Evolutionary conservation across 2,329 filamentous ascomycete species (phyloP).

Genomic region (Amesomyces nigricolor): DNA sequence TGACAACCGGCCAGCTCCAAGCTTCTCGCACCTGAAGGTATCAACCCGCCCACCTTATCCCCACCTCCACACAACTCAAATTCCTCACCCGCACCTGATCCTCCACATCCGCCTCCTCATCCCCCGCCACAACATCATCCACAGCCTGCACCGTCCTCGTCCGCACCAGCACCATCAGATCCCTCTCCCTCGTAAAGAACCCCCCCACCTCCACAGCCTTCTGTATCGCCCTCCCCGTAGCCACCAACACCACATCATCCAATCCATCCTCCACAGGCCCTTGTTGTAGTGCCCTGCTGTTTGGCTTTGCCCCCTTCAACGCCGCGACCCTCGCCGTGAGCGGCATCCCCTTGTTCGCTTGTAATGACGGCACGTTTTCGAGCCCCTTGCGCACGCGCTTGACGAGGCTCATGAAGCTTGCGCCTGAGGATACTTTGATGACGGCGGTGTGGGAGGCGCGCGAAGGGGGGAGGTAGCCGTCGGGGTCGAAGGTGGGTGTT

Average conservation of each 20-base stretch:
- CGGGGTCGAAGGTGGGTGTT: conserved; percentile 15
- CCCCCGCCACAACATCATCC: conserved; percentile 53
- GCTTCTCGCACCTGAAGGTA: too few species aligned
- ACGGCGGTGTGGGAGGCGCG: conserved; percentile 30
- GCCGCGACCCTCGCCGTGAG: conserved; percentile 41
- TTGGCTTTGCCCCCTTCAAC: conserved; percentile 23
- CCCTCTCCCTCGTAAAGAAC: conserved; percentile 58
- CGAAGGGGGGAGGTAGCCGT: conserved; percentile 23
- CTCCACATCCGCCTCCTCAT: conserved; percentile 26
- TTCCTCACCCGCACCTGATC: conserved; percentile 37
- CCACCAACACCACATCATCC: conserved; percentile 51
- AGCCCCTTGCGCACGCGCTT: conserved; percentile 61
- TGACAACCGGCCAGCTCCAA: too few species aligned
- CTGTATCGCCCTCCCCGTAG: conserved; percentile 61
- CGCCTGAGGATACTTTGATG: conserved; percentile 60
- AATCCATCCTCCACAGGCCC: conserved; percentile 35
- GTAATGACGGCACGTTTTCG: conserved; percentile 46
- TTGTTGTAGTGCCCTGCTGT: conserved; percentile 26
- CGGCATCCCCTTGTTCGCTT: conserved; percentile 40
- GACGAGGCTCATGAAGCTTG: conserved; percentile 63
- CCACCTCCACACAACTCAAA: conserved; percentile 48
- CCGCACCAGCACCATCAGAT: conserved; percentile 52
- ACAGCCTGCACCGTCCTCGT: conserved; percentile 61
- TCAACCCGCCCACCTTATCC: conserved; percentile 32
- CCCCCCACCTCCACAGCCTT: conserved; percentile 57